Evolutionary conservation across 495 filamentous ascomycete species (phyloP), one percentile per base, ranked within the genome.

Genomic region (Penicillium pulvis): DNA sequence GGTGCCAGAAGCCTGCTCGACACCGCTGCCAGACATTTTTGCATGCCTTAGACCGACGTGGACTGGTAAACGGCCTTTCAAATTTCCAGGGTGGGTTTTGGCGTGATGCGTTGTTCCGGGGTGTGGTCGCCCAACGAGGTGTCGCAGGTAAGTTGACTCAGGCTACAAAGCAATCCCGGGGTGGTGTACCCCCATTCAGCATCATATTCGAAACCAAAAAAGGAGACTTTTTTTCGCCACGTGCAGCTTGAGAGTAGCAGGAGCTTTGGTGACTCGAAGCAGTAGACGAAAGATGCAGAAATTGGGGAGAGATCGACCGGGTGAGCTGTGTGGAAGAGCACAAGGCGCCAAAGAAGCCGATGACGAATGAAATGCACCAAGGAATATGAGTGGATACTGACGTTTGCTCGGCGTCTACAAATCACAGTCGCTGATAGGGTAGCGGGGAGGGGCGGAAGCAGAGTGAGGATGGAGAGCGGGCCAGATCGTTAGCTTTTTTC

Each of bases 11-110:
- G 66, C 67, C 65, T 75, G 74, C 58, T 79, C 71, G 68, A 71
- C 64, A 72, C 73, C 64, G 64, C 70, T 69, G 73, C 73, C 74
- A 71, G 77, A 73, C 77, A 80, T 80, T 63, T 43, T 75, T 77
- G 76, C 75, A 79, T 77, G 62, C 73, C 73, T 70, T 59, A 66
- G 65, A 63, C 66, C 70, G 51, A 63, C 58, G 65, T 68, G 60
- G 71, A 70, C 68, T 63, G 63, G 65, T 68, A 58, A 69, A 70
- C 67, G 63, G 63, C 62, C 56, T 64, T 66, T 67, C 66, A 66
- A 60, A 57, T 63, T 53, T 50, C n/a, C 39, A 58, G 72, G 59
- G 61, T 63, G 66, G 64, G 62, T 36, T 20, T 68, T 71, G 56
- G 66, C 59, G 59, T 67, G 73, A 76, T 79, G 77, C 67, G 77